Conservation (phyloP, 495 filamentous ascomycete species). For the Aspergillus steynii region DNA sequence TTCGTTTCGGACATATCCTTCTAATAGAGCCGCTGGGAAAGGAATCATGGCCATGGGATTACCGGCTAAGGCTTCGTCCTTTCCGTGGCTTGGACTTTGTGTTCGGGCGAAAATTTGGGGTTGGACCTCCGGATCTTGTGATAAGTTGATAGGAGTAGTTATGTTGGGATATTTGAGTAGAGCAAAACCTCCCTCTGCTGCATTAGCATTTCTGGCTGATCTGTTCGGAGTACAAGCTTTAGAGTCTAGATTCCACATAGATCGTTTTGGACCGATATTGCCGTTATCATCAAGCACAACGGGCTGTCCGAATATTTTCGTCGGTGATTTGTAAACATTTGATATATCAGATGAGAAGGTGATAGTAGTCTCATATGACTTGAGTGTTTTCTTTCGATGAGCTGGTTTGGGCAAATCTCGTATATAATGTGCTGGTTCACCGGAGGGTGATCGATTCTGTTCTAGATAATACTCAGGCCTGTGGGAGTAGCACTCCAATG, state of each 20-base stretch:
- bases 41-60: too few relatives aligned
- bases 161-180: too few relatives aligned
- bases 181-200: too few relatives aligned
- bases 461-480: not conserved
- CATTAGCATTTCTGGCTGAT: too few relatives aligned
- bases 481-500: not conserved
- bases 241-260: not conserved
- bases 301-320: conserved; percentile 23
- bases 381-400: not conserved
- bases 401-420: not conserved
- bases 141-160: too few relatives aligned
- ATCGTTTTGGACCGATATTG: not conserved
- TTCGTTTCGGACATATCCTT: too few relatives aligned
- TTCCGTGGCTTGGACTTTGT: too few relatives aligned
- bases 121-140: too few relatives aligned
- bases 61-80: too few relatives aligned
- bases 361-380: not conserved
- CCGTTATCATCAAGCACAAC: not conserved
- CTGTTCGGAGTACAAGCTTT: too few relatives aligned
- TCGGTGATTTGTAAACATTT: not conserved
- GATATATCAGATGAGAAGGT: not conserved
- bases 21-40: too few relatives aligned
- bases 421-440: not conserved
- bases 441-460: conserved; percentile 4
- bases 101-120: too few relatives aligned